These are phyloP conservation scores for Aspergillus panamensis DNA, from an alignment of 495 filamentous ascomycete species.

Conservation along the genomic window DNA sequence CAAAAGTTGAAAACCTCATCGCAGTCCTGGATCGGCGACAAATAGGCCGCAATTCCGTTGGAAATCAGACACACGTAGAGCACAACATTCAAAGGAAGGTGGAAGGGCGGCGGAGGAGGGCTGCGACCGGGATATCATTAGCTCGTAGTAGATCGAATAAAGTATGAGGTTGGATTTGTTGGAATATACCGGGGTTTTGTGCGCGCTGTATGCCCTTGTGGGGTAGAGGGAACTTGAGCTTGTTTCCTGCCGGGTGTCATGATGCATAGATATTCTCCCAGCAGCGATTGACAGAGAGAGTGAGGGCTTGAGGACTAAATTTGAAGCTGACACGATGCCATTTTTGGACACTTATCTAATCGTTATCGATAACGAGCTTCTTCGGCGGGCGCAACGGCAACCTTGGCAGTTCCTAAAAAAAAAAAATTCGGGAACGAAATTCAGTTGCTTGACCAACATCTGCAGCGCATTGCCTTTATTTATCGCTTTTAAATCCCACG, in stretches of 20 bases:
- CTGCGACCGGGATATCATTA: conserved; percentile 21
- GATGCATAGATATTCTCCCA: conserved; percentile 1
- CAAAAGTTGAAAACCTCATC: conserved; percentile 99
- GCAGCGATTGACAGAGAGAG: neutral
- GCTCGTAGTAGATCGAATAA: conserved; percentile 4
- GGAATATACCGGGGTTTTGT: conserved; percentile 34
- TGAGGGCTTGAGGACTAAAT: neutral
- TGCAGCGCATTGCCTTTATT: neutral
- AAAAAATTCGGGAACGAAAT: conserved; percentile 22
- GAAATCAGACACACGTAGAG: conserved; percentile 74
- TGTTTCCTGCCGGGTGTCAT: conserved; percentile 20
- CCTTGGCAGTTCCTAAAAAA: conserved; percentile 31
- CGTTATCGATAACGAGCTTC: conserved; percentile 33
- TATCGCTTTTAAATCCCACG: neutral
- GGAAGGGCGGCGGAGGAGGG: conserved; percentile 54
- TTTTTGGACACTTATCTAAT: neutral
- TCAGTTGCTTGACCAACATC: neutral
- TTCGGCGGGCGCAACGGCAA: conserved; percentile 33
- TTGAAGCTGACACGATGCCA: conserved; percentile 3
- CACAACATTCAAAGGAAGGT: conserved; percentile 65
- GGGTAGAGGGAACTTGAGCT: conserved; percentile 9
- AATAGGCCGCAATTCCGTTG: conserved; percentile 73
- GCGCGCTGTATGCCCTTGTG: conserved; percentile 13
- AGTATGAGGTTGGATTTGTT: neutral
- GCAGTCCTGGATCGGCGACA: conserved; percentile 93